Percentiles rank a stretch among this genome's conserved stretches.
Evolutionary conservation across 2,329 filamentous ascomycete species (phyloP).

Genomic region (Knufia petricola): DNA sequence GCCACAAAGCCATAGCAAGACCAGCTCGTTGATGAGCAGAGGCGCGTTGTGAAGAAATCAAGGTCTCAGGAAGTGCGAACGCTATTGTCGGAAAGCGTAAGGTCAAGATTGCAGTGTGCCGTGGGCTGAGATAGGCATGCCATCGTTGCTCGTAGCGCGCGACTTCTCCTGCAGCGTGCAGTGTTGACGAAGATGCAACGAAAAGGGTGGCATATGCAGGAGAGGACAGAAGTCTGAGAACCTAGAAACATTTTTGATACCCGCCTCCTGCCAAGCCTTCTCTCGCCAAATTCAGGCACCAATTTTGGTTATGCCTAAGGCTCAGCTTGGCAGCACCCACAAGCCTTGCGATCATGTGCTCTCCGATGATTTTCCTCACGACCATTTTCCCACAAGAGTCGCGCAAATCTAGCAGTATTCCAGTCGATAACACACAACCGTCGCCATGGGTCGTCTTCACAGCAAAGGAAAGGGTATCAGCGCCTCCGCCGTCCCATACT

Average conservation of each 20-base stretch:
- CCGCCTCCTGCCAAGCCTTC: not conserved
- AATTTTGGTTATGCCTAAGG: not conserved
- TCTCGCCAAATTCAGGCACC: not conserved
- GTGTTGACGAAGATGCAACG: constrained; percentile 2
- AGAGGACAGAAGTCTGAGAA: constrained; percentile 1
- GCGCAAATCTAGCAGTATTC: constrained; percentile 4
- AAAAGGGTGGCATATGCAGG: constrained; percentile 7
- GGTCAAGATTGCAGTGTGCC: constrained; percentile 5
- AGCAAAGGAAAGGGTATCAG: constrained; percentile 99
- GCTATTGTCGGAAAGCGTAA: not conserved
- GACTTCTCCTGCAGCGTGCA: constrained; percentile 9
- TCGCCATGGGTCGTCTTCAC: constrained; percentile 89
- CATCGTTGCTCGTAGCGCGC: not conserved
- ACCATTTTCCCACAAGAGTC: not conserved
- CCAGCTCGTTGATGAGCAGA: not conserved
- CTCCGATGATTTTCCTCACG: constrained; percentile 1
- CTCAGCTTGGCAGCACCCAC: constrained; percentile 2
- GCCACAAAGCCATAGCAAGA: not conserved
- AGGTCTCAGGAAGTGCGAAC: not conserved
- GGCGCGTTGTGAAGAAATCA: not conserved
- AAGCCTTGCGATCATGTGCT: not conserved
- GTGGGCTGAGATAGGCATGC: not conserved
- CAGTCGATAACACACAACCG: constrained; percentile 18
- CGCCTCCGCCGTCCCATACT: constrained; percentile 92
- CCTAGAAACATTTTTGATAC: not conserved